phyloP scores from a whole-genome alignment of 306 rosid genomes.

The Corylus heterophylla region DNA sequence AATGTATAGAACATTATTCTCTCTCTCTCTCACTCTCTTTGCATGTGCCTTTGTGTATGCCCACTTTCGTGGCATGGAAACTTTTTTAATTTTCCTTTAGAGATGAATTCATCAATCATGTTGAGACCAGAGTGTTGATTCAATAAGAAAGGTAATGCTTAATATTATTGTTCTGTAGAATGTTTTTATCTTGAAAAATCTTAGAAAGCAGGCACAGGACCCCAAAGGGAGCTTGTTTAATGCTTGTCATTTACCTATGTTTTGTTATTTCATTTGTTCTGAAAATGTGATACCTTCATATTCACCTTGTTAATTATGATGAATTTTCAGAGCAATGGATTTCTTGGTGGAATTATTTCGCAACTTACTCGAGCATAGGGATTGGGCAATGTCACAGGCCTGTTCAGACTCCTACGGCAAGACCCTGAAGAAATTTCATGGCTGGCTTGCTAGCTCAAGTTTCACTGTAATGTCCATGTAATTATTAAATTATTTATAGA shows the following conservation, averaged over 20 bases:
- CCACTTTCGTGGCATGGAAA: not conserved
- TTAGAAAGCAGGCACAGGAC: not conserved
- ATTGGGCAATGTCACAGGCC: conserved; percentile 94
- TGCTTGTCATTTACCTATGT: conserved; percentile 15
- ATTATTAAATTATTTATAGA: conserved; percentile 24
- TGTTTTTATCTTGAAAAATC: not conserved
- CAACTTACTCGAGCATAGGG: conserved; percentile 77
- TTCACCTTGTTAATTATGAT: conserved; percentile 10
- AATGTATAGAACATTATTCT: not conserved
- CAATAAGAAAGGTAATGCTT: not conserved
- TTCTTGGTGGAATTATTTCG: conserved; percentile 85
- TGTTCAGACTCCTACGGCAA: conserved; percentile 84
- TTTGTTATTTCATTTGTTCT: conserved; percentile 9
- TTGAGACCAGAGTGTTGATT: not conserved
- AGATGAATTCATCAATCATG: not conserved
- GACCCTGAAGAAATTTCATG: conserved; percentile 95
- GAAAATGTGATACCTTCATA: conserved; percentile 13
- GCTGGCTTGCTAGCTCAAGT: conserved; percentile 96
- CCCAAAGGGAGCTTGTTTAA: conserved; percentile 6
- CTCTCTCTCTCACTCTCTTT: not conserved
- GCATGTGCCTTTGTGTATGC: not conserved
- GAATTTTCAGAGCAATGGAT: conserved; percentile 88
- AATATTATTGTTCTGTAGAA: not conserved
- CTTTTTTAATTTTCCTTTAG: not conserved
- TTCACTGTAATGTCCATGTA: conserved; percentile 70